phyloP scores from a whole-genome alignment of 2,329 filamentous ascomycete species.

The Claviceps sorghi region DNA sequence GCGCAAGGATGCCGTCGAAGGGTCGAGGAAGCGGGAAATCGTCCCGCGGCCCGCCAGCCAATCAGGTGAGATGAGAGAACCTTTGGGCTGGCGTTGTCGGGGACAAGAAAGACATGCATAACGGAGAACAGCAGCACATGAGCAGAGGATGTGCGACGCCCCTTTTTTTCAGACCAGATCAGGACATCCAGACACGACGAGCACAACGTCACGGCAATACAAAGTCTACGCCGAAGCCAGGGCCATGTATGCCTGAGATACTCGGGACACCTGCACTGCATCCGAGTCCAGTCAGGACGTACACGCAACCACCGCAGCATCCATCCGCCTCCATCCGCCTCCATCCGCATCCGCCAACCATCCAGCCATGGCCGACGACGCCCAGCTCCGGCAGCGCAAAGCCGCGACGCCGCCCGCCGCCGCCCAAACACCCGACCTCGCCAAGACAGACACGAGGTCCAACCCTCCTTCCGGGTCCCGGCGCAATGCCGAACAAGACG shows the following conservation, averaged over 20 bases:
- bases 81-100: background rate
- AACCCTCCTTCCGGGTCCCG: conserved; percentile 7
- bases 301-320: background rate
- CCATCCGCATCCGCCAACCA: too few species aligned
- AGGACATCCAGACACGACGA: too few species aligned
- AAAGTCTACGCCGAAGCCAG: background rate
- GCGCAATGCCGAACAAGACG: conserved; percentile 35
- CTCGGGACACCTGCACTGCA: background rate
- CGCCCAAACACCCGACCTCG: conserved; percentile 8
- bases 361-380: conserved; percentile 22
- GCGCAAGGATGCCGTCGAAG: background rate
- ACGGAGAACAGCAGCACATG: background rate
- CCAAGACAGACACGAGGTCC: conserved; percentile 9
- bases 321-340: background rate
- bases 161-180: too few species aligned
- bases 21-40: background rate
- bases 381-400: conserved; percentile 31
- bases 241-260: background rate
- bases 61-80: background rate
- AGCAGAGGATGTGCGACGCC: too few species aligned
- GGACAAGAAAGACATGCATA: background rate
- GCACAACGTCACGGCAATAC: too few species aligned
- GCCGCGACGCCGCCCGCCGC: conserved; percentile 12
- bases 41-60: background rate
- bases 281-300: too few species aligned